phyloP scores from a whole-genome alignment of 2,329 filamentous ascomycete species.

The Blastomyces parvus region DNA sequence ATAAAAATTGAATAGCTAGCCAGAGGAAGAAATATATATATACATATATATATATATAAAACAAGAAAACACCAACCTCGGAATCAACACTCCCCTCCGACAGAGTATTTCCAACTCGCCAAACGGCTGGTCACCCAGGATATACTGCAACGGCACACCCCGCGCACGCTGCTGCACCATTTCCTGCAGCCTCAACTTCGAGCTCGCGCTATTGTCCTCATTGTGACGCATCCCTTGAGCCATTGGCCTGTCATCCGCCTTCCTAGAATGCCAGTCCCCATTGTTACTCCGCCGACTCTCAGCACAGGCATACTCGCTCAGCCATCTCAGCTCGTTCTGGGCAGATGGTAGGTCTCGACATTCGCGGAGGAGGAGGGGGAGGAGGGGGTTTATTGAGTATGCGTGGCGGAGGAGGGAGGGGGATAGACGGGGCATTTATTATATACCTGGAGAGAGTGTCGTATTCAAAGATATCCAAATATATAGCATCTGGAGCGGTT shows the following conservation, averaged over 20 bases:
- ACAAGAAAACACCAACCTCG: constrained; percentile 40
- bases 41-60: background rate
- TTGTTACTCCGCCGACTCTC: constrained; percentile 8
- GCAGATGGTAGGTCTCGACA: constrained; percentile 38
- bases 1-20: background rate
- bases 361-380: constrained; percentile 35
- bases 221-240: background rate
- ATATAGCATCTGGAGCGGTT: too few species aligned
- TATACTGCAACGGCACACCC: constrained; percentile 81
- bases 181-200: constrained; percentile 25
- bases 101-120: constrained; percentile 72
- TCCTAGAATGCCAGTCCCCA: background rate
- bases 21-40: background rate
- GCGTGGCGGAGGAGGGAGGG: constrained; percentile 30
- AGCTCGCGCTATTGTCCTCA: constrained; percentile 13
- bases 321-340: constrained; percentile 40
- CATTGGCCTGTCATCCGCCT: background rate
- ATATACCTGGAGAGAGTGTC: background rate
- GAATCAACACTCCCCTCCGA: constrained; percentile 70
- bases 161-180: constrained; percentile 38
- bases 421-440: constrained; percentile 41
- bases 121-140: constrained; percentile 82
- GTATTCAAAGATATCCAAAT: too few species aligned
- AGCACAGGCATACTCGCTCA: constrained; percentile 31
- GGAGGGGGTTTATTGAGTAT: constrained; percentile 26